These are phyloP conservation scores for Suhomyces terraborum DNA, from an alignment of 1,139 yeast species.

Conservation along the genomic window DNA sequence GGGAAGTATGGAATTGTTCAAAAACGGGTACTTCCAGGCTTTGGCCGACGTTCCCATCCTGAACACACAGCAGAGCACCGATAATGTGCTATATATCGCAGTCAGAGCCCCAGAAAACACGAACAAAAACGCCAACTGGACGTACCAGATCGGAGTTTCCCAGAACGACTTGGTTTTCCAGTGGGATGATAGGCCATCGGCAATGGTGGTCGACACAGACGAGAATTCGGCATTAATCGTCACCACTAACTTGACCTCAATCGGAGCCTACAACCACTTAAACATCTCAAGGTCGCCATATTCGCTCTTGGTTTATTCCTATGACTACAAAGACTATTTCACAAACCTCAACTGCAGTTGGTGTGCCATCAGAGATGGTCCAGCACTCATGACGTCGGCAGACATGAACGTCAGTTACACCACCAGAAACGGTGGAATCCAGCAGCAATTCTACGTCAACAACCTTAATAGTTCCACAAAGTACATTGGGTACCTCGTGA, in stretches of 20 bases:
- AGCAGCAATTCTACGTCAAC: slow-evolving; percentile 61
- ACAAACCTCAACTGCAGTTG: slow-evolving; percentile 56
- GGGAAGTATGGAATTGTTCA: slow-evolving; percentile 36
- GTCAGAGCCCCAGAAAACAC: slow-evolving; percentile 49
- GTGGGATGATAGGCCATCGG: slow-evolving; percentile 65
- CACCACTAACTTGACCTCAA: slow-evolving; percentile 56
- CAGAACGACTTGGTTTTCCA: slow-evolving; percentile 66
- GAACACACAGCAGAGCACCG: slow-evolving; percentile 16
- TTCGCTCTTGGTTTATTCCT: slow-evolving; percentile 50
- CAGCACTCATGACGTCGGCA: slow-evolving; percentile 32
- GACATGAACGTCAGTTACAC: slow-evolving; percentile 44
- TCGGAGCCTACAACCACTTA: slow-evolving; percentile 21
- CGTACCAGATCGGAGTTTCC: slow-evolving; percentile 70
- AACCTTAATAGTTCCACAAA: slow-evolving; percentile 63
- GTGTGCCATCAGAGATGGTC: slow-evolving; percentile 68
- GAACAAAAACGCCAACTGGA: slow-evolving; percentile 47
- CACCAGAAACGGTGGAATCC: slow-evolving; percentile 49
- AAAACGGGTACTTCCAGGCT: slow-evolving; percentile 58
- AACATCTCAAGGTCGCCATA: slow-evolving; percentile 40
- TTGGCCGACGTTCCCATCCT: slow-evolving; percentile 45
- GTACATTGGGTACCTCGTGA: slow-evolving; percentile 67
- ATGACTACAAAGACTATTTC: slow-evolving; percentile 41
- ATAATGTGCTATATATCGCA: slow-evolving; percentile 46
- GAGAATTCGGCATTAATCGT: slow-evolving; percentile 67
- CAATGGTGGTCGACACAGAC: slow-evolving; percentile 72